These are phyloP conservation scores for Polytolypa hystricis DNA, from an alignment of 2,329 filamentous ascomycete species.

Conservation along the genomic window DNA sequence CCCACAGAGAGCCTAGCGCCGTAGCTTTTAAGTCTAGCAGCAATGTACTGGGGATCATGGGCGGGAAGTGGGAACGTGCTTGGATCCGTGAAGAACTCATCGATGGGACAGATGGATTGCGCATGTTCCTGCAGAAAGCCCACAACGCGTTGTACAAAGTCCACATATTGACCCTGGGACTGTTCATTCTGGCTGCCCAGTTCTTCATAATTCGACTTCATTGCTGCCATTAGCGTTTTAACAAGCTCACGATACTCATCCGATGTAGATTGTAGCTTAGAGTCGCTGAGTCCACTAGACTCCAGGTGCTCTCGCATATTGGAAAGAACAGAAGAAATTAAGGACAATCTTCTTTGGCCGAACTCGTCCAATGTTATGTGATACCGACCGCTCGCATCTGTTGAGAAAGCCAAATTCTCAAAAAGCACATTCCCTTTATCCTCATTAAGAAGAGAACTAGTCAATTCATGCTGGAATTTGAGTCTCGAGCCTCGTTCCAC, in stretches of 20 bases:
- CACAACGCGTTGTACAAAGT: conserved; percentile 51
- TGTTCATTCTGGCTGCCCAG: conserved; percentile 28
- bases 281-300: conserved; percentile 22
- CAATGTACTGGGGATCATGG: conserved; percentile 51
- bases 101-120: conserved; percentile 42
- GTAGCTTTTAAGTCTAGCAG: conserved; percentile 50
- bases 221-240: conserved; percentile 46
- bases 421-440: conserved; percentile 38
- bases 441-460: conserved; percentile 42
- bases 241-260: conserved; percentile 42
- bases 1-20: conserved; percentile 40
- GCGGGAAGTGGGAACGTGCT: conserved; percentile 49
- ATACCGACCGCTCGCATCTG: conserved; percentile 28
- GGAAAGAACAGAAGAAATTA: conserved; percentile 46
- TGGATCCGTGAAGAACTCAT: conserved; percentile 51
- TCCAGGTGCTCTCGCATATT: conserved; percentile 46
- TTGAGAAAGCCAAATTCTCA: conserved; percentile 47
- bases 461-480: conserved; percentile 50
- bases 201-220: conserved; percentile 51
- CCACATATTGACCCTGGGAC: conserved; percentile 44
- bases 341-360: conserved; percentile 40
- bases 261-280: conserved; percentile 25
- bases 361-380: conserved; percentile 43
- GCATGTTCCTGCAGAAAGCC: conserved; percentile 51
- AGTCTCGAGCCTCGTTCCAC: conserved; percentile 50